Evolutionary conservation across 2,329 filamentous ascomycete genomes (phyloP), one percentile per base, ranked within the genome.

Genomic region (Gremmenia infestans): DNA sequence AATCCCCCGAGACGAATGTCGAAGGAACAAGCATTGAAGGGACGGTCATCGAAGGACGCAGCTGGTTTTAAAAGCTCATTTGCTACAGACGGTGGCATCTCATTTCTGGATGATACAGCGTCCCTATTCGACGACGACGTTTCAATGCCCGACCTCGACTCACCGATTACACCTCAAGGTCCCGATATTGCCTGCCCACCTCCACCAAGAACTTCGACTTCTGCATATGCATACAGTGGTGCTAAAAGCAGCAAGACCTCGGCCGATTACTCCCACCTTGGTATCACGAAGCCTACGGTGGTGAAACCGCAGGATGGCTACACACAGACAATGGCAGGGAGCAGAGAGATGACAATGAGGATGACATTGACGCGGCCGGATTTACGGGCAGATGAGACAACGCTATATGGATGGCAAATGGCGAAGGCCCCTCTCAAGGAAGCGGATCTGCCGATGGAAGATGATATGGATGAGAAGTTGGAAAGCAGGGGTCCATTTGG

Each of bases 301-400:
- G 53, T 64, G 11, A 70, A 68, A 54, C 64, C 64, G 36, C 55
- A 68, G 8, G 72, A 76, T 50, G 59, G 68, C 28, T 74, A 80
- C 63, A 72, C 75, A 11, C 80, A 82, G 48, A 77, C 76, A 5
- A 73, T 81, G 2, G 74, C 79, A 0, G 78, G 80, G 36, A 87
- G 83, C 54, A 82, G 92, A 36, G 92, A 97, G 71, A 97, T 97
- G 92, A 97, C 94, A 2, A 74, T 97, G 49, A 89, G 92, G 49
- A 96, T 97, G 91, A 97, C 93, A 0, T 80, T 97, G 53, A 97
- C 94, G 3, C 80, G 92, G 48, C 89, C 91, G 0, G 93, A 97
- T 69, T 79, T 97, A 48, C 85, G 91, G 43, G 86, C 86, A 4
- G 79, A 86, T 60, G 88, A 93, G 59, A 83, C 87, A 11, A 79